Base-by-base conservation (phyloP, 1,284 basidiomycete species). In the Coniferiporia sulphurascens region DNA sequence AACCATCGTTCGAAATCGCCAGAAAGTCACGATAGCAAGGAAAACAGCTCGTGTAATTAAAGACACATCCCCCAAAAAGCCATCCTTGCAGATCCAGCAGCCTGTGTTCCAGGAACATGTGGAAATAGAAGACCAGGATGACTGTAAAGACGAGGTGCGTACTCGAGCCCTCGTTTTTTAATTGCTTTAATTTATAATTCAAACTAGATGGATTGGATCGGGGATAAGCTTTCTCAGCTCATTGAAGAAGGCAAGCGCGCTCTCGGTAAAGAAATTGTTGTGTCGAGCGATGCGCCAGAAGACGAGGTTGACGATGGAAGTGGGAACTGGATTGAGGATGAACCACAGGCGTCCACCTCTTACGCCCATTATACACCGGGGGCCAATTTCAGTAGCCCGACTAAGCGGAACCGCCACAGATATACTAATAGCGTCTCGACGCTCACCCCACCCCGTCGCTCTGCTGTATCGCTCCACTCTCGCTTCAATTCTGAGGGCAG, bases 241-340 rank as follows among this genome's bases (percentile, higher is more conserved):
- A 89, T 91, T 63, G 81, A 83, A 66, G 83, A 90, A 65, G 89
- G 89, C 13, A 83, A 87, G 67, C 82, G 79, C 52, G 89, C 88
- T 0, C 76, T 91, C 9, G 81, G 80, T 13, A 75, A 78, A 27
- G 87, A 90, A 68, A 76, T 91, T 21, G 89, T 91, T 4, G 80
- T 91, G 6, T 81, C 83, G 78, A 83, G 81, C 63, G 89, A 91
- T 51, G 75, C 77, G 6, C 75, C 82, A 58, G 87, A 88, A 65
- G 88, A 90, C 62, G 85, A 84, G 65, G 78, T 84, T 7, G 88
- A 89, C 60, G 87, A 90, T 66, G 87, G 85, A 1, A 77, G 74
- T n/a, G 86, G 81, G 3, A 77, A 74, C 3, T 90, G 87, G 89
- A 82, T 81, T 52, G 85, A 87, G 56, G 83, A 85, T 51, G 75